Evolutionary conservation across 148 eudicot species (phyloP), one percentile per base, ranked within the genome.

Genomic region (Amaranthus hypochondriacus): DNA sequence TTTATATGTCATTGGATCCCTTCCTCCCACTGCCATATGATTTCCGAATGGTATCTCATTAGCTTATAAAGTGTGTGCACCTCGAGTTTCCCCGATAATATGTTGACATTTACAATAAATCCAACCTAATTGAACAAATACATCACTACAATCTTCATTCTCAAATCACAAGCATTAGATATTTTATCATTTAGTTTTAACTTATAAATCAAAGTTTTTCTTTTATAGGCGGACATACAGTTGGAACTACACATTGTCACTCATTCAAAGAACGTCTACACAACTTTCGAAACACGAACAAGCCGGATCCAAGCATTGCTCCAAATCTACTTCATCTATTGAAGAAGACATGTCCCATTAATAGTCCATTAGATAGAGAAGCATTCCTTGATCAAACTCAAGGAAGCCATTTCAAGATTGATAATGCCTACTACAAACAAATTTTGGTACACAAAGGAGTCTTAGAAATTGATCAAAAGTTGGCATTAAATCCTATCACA

Each of bases 271-370:
- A 68, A 7, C 78, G 78, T 50, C 59, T 75, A 21, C 60, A 75
- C 70, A 68, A 75, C 9, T 68, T 68, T 66, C 47, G 62, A 46
- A 49, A 59, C 63, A 68, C 73, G 44, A 10, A 64, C 4, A 68
- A 75, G 56, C 49, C 78, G 5, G 68, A 86, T 43, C 78, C 87
- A 3, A 81, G 78, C 0, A 74, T 86, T 46, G 75, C 75, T 82
- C 46, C 80, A 1, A 73, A 78, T 1, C 65, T 83, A 56, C 63
- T 83, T 47, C 14, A 72, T 4, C 57, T 77, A 5, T 66, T 86
- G 12, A 72, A 48, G 7, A 72, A 72, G 50, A 74, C 72, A 48
- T 86, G 89, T 69, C 86, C 87, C 0, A 69, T 57, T 18, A 56
- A 75, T 5, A 67, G 68, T 10, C 79, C 78, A 46, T 51, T 56